Conservation (phyloP, 2,329 filamentous ascomycete genomes). For the Paraconiothyrium sp. region DNA sequence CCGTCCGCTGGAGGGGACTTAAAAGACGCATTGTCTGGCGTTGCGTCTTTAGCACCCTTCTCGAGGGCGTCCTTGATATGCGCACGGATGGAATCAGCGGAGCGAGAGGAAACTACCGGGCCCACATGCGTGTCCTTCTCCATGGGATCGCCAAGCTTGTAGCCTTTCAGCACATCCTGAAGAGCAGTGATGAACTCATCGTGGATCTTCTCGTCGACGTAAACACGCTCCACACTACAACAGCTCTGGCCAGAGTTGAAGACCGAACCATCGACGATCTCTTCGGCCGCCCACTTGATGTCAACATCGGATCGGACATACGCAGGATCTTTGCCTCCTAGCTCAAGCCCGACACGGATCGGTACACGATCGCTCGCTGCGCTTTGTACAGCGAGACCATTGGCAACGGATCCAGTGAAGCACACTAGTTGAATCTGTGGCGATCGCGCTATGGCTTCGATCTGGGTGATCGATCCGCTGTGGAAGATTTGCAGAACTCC, state of each 20-base stretch:
- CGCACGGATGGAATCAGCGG: slow-evolving; percentile 77
- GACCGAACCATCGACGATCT: slow-evolving; percentile 94
- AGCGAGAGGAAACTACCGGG: slow-evolving; percentile 84
- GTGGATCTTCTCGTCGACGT: slow-evolving; percentile 86
- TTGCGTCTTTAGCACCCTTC: slow-evolving; percentile 85
- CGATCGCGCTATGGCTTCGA: slow-evolving; percentile 81
- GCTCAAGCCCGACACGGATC: slow-evolving; percentile 86
- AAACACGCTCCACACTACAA: slow-evolving; percentile 90
- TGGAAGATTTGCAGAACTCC: slow-evolving; percentile 94
- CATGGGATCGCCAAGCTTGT: slow-evolving; percentile 88
- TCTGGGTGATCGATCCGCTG: slow-evolving; percentile 77
- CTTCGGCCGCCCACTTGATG: slow-evolving; percentile 87
- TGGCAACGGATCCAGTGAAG: slow-evolving; percentile 93
- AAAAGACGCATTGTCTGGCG: slow-evolving; percentile 83
- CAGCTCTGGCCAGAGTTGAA: slow-evolving; percentile 99
- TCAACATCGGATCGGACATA: slow-evolving; percentile 90
- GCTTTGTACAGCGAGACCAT: slow-evolving; percentile 84
- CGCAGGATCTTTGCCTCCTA: slow-evolving; percentile 94
- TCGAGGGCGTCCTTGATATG: slow-evolving; percentile 84
- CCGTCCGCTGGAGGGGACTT: slow-evolving; percentile 75
- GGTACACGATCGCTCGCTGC: slow-evolving; percentile 81
- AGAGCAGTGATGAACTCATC: slow-evolving; percentile 82
- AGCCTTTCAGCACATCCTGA: slow-evolving; percentile 78
- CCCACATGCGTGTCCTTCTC: slow-evolving; percentile 83
- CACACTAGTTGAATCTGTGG: slow-evolving; percentile 82